Conservation (phyloP, 192 early-diverging fungal species). For the Backusella parvicylindrica region DNA sequence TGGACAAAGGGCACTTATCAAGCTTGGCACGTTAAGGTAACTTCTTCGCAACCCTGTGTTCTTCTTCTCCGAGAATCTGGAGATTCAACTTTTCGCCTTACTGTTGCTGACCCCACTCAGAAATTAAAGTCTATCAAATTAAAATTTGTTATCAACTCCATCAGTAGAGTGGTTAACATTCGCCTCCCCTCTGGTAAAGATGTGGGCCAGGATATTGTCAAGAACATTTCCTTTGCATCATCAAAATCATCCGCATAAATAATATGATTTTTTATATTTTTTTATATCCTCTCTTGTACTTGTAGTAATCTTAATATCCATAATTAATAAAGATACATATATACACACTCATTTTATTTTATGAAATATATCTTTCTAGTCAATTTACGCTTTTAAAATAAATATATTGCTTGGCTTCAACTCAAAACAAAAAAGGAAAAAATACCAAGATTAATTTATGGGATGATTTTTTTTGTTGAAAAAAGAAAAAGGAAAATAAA, state of each 20-base stretch:
- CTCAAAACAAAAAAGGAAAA: neutral
- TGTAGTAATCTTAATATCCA: neutral
- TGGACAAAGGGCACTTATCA: constrained; percentile 4
- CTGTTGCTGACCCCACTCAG: constrained; percentile 23
- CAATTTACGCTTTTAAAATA: neutral
- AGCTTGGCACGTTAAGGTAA: neutral
- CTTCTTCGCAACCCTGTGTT: neutral
- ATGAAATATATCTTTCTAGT: neutral
- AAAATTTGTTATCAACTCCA: neutral
- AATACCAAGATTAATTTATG: neutral
- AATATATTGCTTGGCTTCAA: neutral
- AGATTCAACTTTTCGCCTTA: neutral
- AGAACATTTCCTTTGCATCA: constrained; percentile 1
- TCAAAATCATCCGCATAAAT: neutral
- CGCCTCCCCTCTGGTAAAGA: neutral
- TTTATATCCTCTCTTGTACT: neutral
- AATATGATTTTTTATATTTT: neutral
- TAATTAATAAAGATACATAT: neutral
- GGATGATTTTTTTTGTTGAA: neutral
- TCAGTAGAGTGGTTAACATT: neutral
- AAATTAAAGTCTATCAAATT: neutral
- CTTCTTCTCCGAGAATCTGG: neutral
- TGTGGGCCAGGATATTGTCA: neutral
- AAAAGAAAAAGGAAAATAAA: neutral
- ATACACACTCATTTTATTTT: neutral